phyloP scores from a whole-genome alignment of 768 basidiomycete genomes.

The Mycena latifolia region DNA sequence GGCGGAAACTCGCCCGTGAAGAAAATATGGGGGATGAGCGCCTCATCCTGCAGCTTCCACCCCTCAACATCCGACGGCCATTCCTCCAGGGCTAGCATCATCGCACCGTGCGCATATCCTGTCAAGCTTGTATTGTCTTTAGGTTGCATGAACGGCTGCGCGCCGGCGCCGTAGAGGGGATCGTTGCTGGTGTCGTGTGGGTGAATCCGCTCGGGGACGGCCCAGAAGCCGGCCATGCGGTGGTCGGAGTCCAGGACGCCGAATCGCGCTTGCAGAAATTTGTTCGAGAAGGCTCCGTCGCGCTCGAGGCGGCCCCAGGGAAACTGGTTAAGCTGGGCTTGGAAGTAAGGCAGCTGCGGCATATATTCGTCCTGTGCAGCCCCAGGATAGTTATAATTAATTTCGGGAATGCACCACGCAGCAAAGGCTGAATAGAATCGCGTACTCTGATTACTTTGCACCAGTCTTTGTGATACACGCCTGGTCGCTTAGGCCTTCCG shows the following conservation, averaged over 20 bases:
- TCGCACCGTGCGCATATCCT: slow-evolving; percentile 48
- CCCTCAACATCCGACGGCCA: slow-evolving; percentile 45
- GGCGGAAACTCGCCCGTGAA: slow-evolving; percentile 40
- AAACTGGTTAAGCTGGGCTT: slow-evolving; percentile 49
- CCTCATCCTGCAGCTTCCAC: slow-evolving; percentile 48
- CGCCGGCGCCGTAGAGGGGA: background rate
- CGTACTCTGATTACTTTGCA: slow-evolving; percentile 48
- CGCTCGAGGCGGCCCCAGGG: slow-evolving; percentile 56
- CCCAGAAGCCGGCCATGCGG: slow-evolving; percentile 52
- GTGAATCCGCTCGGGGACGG: slow-evolving; percentile 43
- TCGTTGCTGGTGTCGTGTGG: slow-evolving; percentile 41
- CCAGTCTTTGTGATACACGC: slow-evolving; percentile 45
- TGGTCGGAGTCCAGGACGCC: slow-evolving; percentile 48
- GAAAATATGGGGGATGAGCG: slow-evolving; percentile 44
- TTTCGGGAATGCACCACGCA: too few species aligned
- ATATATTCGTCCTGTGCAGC: slow-evolving; percentile 44
- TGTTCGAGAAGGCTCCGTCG: slow-evolving; percentile 53
- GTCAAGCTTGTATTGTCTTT: slow-evolving; percentile 7
- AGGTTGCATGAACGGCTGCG: background rate
- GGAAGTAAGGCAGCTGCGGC: slow-evolving; percentile 48
- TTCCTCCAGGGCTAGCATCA: slow-evolving; percentile 43
- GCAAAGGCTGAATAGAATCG: background rate
- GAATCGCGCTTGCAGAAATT: slow-evolving; percentile 50
- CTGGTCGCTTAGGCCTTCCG: background rate
- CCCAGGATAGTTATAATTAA: too few species aligned